Base-by-base conservation (phyloP, 140 eudicot genomes). In the Bidens hawaiensis region DNA sequence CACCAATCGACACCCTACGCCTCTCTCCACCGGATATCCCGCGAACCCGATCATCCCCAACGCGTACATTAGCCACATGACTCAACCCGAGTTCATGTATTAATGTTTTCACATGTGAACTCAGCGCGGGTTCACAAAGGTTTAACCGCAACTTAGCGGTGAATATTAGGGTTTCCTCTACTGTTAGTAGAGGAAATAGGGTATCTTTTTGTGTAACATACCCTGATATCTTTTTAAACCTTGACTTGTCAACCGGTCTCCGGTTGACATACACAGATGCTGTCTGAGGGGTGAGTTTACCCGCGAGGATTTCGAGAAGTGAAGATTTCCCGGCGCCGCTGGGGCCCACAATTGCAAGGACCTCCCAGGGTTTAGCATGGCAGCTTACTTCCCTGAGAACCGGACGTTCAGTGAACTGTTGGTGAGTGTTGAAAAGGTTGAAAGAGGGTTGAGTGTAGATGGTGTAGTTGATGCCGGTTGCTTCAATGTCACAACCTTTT, bases 271-370 rank as follows among this genome's bases (percentile, higher is more conserved):
- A 88, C 10, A 93, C 67, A 1, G 76, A 69, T 0, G 76, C 90
- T 40, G 76, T 69, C 22, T 81, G 90, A 4, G 95, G 90, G 23
- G 65, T 77, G 28, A 93, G 23, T 65, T 76, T 93, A 2, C 99
- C 96, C 66, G 99, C 99, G 0, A 93, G 94, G 59, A 93, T 74
- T 62, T 93, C 99, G 0, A 93, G 89, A 27, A 93, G 69, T 2
- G 97, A 80, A 3, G 99, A 93, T 16, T 93, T 93, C 31, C 99
- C 99, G 30, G 99, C 97, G 3, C 99, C 99, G 41, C 99, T 93
- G 0, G 99, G 99, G 0, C 99, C 99, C n/a, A 93, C 95, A 8
- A 93, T 88, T 25, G 99, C 99, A 0, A 93, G 86, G 21, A 93
- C 64, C 52, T 93, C 99, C 84, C 86, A 85, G 14, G 97, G 95